phyloP scores from a whole-genome alignment of 345 rosid species.

The Brassica nigra region DNA sequence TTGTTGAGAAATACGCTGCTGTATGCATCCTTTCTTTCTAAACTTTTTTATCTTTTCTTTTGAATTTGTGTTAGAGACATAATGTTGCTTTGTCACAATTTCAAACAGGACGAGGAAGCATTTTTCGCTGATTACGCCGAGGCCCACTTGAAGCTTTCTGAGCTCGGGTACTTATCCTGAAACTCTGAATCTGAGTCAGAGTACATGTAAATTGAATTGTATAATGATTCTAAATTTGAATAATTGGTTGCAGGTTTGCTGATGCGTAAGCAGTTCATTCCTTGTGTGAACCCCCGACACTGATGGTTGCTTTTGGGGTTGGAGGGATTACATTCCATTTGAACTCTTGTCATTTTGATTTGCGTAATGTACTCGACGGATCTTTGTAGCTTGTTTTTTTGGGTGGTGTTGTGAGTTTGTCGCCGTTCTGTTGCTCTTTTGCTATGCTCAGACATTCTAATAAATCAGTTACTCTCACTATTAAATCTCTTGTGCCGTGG shows the following conservation, averaged over 20 bases:
- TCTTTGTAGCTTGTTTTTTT: constrained; percentile 5
- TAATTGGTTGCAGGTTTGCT: constrained; percentile 29
- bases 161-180: constrained; percentile 73
- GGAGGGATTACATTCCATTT: constrained; percentile 14
- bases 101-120: constrained; percentile 82
- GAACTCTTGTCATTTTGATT: constrained; percentile 35
- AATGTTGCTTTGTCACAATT: constrained; percentile 5
- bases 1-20: constrained; percentile 88
- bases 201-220: neutral
- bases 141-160: constrained; percentile 87
- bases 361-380: constrained; percentile 32
- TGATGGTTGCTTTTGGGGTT: constrained; percentile 9
- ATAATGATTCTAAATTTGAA: neutral
- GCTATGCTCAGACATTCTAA: constrained; percentile 22
- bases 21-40: constrained; percentile 39
- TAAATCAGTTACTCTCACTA: neutral
- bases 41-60: neutral
- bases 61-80: neutral
- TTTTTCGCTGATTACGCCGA: constrained; percentile 83
- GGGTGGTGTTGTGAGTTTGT: neutral
- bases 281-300: neutral
- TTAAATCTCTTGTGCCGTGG: neutral
- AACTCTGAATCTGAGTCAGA: neutral
- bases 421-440: constrained; percentile 20
- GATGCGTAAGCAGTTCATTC: constrained; percentile 31